Evolutionary conservation across 192 early-diverging fungal genomes (phyloP).

Genomic region (Chytriomyces hyalinus): DNA sequence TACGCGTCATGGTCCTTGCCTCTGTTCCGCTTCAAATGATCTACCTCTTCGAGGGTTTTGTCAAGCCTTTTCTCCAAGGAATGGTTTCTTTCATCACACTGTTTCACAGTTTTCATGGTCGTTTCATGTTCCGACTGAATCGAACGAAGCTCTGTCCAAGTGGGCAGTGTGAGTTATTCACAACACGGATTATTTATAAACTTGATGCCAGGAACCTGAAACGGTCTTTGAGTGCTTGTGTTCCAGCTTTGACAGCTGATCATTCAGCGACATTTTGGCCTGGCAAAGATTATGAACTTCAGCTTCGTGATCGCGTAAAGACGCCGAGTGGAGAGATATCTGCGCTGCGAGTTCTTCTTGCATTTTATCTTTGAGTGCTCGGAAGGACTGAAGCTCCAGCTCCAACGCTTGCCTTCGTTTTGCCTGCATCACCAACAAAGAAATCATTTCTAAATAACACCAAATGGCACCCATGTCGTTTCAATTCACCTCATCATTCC

Average conservation of each 20-base stretch:
- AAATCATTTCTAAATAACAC: background rate
- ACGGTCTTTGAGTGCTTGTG: conserved; percentile 26
- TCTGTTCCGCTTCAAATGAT: conserved; percentile 4
- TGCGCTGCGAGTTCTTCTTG: conserved; percentile 37
- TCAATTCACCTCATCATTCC: conserved; percentile 28
- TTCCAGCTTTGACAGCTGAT: conserved; percentile 45
- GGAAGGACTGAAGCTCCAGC: conserved; percentile 27
- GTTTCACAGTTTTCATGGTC: conserved; percentile 17
- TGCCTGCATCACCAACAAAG: conserved; percentile 26
- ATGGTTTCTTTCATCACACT: conserved; percentile 26
- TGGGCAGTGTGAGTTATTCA: background rate
- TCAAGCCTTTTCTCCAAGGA: conserved; percentile 32
- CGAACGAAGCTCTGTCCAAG: background rate
- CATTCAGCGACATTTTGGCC: conserved; percentile 22
- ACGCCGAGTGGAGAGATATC: conserved; percentile 11
- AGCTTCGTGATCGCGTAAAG: conserved; percentile 43
- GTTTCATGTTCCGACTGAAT: conserved; percentile 7
- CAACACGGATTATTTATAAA: background rate
- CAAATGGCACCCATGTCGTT: too few species aligned
- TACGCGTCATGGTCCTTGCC: conserved; percentile 23
- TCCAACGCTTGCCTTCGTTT: conserved; percentile 45
- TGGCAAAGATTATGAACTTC: conserved; percentile 40
- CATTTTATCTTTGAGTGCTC: conserved; percentile 36
- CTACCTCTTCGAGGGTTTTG: conserved; percentile 35
- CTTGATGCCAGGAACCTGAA: conserved; percentile 5